phyloP scores from a whole-genome alignment of 2,329 filamentous ascomycete species.

The Graphilbum sp. region DNA sequence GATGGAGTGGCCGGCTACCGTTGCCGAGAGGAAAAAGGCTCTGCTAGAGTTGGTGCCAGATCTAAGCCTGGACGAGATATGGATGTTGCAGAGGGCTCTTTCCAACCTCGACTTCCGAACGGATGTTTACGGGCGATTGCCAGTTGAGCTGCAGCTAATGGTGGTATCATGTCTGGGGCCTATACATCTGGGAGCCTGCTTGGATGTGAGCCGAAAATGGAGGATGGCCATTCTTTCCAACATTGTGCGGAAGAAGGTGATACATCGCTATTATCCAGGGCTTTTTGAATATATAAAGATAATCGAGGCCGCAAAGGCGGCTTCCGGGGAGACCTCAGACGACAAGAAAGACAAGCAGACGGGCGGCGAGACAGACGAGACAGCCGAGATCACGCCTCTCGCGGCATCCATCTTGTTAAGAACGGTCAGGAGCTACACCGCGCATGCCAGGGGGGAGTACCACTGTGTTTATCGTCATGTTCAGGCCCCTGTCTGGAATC shows the following conservation, averaged over 20 bases:
- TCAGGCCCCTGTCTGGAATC: neutral
- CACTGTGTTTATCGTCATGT: neutral
- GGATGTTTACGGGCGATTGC: constrained; percentile 8
- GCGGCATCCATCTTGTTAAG: neutral
- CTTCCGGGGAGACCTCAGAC: too few relatives aligned
- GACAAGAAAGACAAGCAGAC: too few relatives aligned
- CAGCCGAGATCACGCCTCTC: too few relatives aligned
- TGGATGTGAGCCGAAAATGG: constrained; percentile 9
- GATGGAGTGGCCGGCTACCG: neutral
- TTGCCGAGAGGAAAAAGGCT: constrained; percentile 3
- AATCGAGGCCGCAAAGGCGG: too few relatives aligned
- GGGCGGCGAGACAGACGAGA: too few relatives aligned
- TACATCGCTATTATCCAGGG: constrained; percentile 6
- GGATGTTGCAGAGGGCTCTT: constrained; percentile 6
- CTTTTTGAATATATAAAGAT: constrained; percentile 4
- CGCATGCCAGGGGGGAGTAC: constrained; percentile 4
- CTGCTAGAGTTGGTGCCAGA: constrained; percentile 2
- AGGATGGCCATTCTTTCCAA: constrained; percentile 2
- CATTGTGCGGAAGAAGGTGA: neutral
- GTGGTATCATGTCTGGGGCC: constrained; percentile 6
- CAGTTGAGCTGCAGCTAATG: constrained; percentile 9
- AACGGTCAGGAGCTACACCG: constrained; percentile 1
- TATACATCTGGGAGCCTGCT: constrained; percentile 7
- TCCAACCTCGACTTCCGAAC: constrained; percentile 7
- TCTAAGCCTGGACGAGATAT: constrained; percentile 8